Evolutionary conservation across 2,329 filamentous ascomycete species (phyloP), one percentile per base, ranked within the genome.

Genomic region (Aspergillus thermomutatus): DNA sequence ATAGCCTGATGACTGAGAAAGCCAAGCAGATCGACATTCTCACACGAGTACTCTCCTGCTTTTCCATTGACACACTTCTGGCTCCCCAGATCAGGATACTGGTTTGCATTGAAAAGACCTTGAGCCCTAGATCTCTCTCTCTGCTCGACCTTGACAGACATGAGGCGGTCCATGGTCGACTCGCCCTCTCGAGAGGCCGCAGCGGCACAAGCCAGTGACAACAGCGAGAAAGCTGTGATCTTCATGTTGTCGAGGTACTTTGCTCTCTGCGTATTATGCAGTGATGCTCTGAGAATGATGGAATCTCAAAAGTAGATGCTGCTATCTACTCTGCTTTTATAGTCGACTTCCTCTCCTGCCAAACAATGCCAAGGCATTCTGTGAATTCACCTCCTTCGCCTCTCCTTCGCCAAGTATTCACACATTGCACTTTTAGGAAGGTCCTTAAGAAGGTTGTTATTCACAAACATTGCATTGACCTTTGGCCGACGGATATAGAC

Each of bases 1-100:
- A 63, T 26, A n/a, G 55, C 59, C 50, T 63, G 61, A 31, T 63
- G 61, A 41, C 61, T 63, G 27, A 63, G 49, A 28, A 63, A 63
- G 4, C 49, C 41, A 19, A 53, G 43, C 9, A 63, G 52, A n/a
- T 63, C 57, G 8, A 62, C 55, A 21, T 62, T 63, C 17, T 58
- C 49, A 40, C 61, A 63, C 3, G 57, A 57, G 40, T 63, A 62
- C 49, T 63, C 59, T 23, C 59, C 61, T 3, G 59, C 61, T 49
- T 58, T 63, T 4, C 61, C 61, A n/a, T 46, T 9, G n/a, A n/a
- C 50, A 26, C 61, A 63, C 26, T 53, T 50, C 23, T 49, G 52
- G 11, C 26, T n/a, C 6, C 49, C 54, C 26, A 47, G 27, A n/a
- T 58, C 54, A 7, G 55, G 52, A 27, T 63, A 63, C 10, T 40